Percentiles rank a stretch among this genome's conserved stretches.
These are phyloP conservation scores for Lactarius sanguifluus DNA, from an alignment of 768 basidiomycete genomes.

Conservation along the genomic window DNA sequence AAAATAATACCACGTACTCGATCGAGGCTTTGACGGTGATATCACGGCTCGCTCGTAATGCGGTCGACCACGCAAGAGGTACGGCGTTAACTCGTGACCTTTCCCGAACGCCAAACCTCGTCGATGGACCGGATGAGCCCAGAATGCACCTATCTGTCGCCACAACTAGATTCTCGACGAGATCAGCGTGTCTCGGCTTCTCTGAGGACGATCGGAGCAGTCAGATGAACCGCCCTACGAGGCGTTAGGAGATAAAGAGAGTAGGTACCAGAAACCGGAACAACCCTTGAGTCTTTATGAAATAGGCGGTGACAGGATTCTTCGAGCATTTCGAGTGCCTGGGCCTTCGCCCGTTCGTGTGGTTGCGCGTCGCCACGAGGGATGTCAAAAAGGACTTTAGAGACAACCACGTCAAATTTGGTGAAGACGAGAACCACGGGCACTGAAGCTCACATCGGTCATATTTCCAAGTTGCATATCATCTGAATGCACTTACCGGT, in stretches of 20 bases:
- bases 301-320: not conserved
- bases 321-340: not conserved
- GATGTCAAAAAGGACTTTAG: not conserved
- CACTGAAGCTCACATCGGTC: not conserved
- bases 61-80: slow-evolving; percentile 9
- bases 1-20: not conserved
- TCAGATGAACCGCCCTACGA: not conserved
- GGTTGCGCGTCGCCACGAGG: not conserved
- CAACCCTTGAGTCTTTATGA: not conserved
- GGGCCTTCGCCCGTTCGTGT: not conserved
- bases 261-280: not conserved
- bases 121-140: not conserved
- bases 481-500: not conserved
- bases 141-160: not conserved
- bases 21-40: slow-evolving; percentile 7
- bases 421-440: slow-evolving; percentile 12
- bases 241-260: not conserved
- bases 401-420: slow-evolving; percentile 10
- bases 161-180: not conserved
- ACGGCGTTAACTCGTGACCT: not conserved
- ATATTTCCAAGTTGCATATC: not conserved
- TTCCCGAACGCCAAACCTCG: not conserved
- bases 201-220: not conserved
- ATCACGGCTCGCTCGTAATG: slow-evolving; percentile 3
- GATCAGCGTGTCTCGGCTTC: not conserved